These are phyloP conservation scores for Penicillium olsonii DNA, from an alignment of 2,329 filamentous ascomycete genomes.

Conservation along the genomic window DNA sequence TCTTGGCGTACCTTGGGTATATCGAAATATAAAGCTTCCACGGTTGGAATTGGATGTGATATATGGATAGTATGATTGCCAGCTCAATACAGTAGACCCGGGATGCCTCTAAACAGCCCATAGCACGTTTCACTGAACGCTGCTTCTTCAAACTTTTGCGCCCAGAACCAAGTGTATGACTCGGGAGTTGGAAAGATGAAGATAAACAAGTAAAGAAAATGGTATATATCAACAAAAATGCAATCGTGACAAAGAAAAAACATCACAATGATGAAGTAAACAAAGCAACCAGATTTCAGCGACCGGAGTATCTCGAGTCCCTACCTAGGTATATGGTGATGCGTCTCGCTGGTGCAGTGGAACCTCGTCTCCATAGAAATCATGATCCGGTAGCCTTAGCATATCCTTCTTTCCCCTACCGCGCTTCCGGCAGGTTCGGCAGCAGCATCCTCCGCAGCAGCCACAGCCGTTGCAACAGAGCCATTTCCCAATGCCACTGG, in stretches of 20 bases:
- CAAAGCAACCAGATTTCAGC: not conserved
- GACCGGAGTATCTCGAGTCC: not conserved
- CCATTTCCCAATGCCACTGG: constrained; percentile 1
- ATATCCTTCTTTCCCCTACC: not conserved
- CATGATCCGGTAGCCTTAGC: not conserved
- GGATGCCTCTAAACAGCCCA: not conserved
- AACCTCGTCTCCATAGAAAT: not conserved
- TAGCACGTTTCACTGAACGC: not conserved
- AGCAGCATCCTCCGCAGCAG: constrained; percentile 4
- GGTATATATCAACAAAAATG: not conserved
- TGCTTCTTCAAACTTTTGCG: not conserved
- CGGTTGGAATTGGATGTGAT: not conserved
- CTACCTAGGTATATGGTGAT: not conserved
- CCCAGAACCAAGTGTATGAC: not conserved
- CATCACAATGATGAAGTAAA: not conserved
- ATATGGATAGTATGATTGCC: not conserved
- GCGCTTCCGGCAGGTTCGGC: constrained; percentile 3
- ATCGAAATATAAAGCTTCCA: not conserved
- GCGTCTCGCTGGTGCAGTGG: not conserved
- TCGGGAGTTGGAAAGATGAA: not conserved
- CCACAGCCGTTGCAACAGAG: constrained; percentile 3
- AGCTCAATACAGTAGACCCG: not conserved
- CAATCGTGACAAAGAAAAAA: not conserved
- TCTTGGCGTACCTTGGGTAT: not conserved
- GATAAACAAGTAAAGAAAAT: not conserved